These are phyloP conservation scores for Cyclostephanos invisitatus DNA, from an alignment of 108 stramenopile genomes.

Conservation along the genomic window DNA sequence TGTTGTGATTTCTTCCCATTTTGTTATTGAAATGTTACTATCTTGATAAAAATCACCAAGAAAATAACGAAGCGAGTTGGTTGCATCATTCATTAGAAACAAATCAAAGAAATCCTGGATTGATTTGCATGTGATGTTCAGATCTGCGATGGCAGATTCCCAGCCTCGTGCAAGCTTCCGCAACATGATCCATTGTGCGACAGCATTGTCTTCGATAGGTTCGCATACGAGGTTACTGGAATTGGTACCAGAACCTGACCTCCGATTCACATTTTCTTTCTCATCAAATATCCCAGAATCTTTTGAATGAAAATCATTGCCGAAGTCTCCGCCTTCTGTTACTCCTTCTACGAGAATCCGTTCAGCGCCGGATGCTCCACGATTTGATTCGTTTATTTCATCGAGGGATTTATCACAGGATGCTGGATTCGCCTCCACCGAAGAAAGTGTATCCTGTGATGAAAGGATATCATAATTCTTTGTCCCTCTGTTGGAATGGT, in stretches of 20 bases:
- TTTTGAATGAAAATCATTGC: background rate
- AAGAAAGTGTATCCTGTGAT: background rate
- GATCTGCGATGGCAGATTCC: conserved; percentile 18
- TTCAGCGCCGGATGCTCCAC: too few relatives aligned
- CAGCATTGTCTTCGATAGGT: background rate
- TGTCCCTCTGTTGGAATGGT: background rate
- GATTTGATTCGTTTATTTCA: background rate
- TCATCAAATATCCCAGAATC: background rate
- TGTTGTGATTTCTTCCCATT: conserved; percentile 25
- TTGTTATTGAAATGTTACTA: conserved; percentile 36
- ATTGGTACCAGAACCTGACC: background rate
- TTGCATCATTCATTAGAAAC: conserved; percentile 26
- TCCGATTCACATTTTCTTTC: background rate
- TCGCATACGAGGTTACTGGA: background rate
- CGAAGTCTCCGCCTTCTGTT: background rate
- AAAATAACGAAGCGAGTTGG: conserved; percentile 23
- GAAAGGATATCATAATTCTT: background rate
- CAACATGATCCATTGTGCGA: background rate
- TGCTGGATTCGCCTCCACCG: background rate
- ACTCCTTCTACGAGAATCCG: background rate
- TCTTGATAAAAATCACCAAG: conserved; percentile 52
- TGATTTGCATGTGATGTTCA: conserved; percentile 24
- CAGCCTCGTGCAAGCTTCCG: background rate
- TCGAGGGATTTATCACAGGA: conserved; percentile 4
- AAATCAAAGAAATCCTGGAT: conserved; percentile 29